Evolutionary conservation across 306 rosid genomes (phyloP).

Genomic region (Canavalia gladiata): DNA sequence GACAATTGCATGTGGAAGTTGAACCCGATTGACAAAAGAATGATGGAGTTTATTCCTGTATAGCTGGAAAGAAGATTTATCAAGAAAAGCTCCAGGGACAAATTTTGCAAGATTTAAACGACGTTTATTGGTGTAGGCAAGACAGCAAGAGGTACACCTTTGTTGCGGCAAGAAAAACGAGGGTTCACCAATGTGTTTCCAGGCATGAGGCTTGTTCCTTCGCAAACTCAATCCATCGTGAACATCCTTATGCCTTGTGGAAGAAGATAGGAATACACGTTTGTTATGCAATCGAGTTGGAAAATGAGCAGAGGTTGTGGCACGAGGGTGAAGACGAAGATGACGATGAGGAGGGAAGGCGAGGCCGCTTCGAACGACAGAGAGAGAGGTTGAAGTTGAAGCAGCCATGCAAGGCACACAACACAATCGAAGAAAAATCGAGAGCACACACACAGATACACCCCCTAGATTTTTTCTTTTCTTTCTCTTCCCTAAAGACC

Average conservation of each 20-base stretch:
- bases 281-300: slow-evolving; percentile 44
- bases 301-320: slow-evolving; percentile 9
- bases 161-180: slow-evolving; percentile 45
- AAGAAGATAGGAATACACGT: slow-evolving; percentile 45
- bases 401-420: slow-evolving; percentile 23
- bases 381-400: slow-evolving; percentile 49
- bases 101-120: slow-evolving; percentile 48
- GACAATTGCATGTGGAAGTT: slow-evolving; percentile 69
- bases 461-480: slow-evolving; percentile 24
- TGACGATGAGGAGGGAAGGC: slow-evolving; percentile 42
- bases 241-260: slow-evolving; percentile 50
- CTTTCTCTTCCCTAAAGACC: background rate
- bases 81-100: slow-evolving; percentile 60
- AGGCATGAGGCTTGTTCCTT: slow-evolving; percentile 50
- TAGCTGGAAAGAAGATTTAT: slow-evolving; percentile 63
- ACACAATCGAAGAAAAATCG: background rate
- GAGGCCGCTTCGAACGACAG: slow-evolving; percentile 45
- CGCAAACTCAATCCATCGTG: slow-evolving; percentile 54
- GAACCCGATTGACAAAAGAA: slow-evolving; percentile 59
- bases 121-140: slow-evolving; percentile 52
- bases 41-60: slow-evolving; percentile 50
- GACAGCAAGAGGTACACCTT: slow-evolving; percentile 65
- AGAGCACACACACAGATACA: background rate
- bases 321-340: slow-evolving; percentile 24
- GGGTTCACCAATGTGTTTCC: slow-evolving; percentile 59